Conservation (phyloP, 805 yeast species). For the Barnettozyma vustinii region DNA sequence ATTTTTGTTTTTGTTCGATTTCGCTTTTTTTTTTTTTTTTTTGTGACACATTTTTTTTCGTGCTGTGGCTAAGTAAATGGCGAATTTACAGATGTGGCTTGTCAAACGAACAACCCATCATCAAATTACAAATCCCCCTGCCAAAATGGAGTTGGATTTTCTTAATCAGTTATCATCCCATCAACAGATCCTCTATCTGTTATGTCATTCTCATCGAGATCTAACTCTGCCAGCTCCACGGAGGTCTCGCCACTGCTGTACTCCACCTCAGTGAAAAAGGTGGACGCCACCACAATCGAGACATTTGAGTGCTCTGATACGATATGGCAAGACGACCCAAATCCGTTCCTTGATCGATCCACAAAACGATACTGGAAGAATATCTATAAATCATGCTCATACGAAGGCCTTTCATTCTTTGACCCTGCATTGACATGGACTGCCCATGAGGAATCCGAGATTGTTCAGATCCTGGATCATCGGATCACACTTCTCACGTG, state of each 20-base stretch:
- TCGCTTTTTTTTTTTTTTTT: neutral
- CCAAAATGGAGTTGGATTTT: neutral
- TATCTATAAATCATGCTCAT: conserved; percentile 41
- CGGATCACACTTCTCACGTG: conserved; percentile 52
- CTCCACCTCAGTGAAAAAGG: neutral
- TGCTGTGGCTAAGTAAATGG: neutral
- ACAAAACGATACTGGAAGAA: conserved; percentile 36
- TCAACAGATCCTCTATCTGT: too few relatives aligned
- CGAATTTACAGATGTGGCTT: neutral
- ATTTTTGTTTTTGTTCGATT: too few relatives aligned
- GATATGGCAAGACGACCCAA: neutral
- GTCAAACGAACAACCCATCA: neutral
- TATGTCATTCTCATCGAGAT: neutral
- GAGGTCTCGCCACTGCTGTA: neutral
- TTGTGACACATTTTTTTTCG: neutral
- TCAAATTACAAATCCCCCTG: neutral
- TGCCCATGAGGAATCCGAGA: conserved; percentile 39
- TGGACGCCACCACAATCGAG: neutral
- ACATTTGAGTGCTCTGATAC: neutral
- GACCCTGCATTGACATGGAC: conserved; percentile 57
- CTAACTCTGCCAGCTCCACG: neutral
- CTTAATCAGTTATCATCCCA: neutral
- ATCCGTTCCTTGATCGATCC: conserved; percentile 33
- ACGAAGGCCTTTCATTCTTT: conserved; percentile 49
- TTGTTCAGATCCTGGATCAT: conserved; percentile 47